These are phyloP conservation scores for Nothopassalora personata DNA, from an alignment of 2,329 filamentous ascomycete species.

Conservation along the genomic window DNA sequence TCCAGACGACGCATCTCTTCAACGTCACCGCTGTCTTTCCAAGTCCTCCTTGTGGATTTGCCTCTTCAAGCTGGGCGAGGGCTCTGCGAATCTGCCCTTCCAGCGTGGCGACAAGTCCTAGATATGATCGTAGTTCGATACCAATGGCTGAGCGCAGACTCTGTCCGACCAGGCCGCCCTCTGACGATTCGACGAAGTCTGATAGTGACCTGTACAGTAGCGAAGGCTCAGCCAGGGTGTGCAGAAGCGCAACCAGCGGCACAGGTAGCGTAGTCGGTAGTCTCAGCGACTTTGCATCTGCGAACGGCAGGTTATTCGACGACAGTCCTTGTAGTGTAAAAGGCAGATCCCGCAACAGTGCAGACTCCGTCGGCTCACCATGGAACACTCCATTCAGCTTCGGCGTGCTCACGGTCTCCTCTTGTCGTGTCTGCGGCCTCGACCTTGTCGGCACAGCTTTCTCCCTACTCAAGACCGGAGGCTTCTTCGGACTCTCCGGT, in stretches of 20 bases:
- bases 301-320: slow-evolving; percentile 76
- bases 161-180: slow-evolving; percentile 82
- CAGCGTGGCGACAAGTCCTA: slow-evolving; percentile 83
- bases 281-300: slow-evolving; percentile 62
- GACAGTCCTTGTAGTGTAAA: slow-evolving; percentile 91
- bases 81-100: slow-evolving; percentile 88
- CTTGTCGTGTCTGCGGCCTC: slow-evolving; percentile 12
- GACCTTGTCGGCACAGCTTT: slow-evolving; percentile 21
- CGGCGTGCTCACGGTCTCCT: slow-evolving; percentile 6
- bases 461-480: slow-evolving; percentile 12
- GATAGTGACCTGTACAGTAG: slow-evolving; percentile 80
- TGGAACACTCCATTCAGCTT: slow-evolving; percentile 8
- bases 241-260: slow-evolving; percentile 78
- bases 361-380: slow-evolving; percentile 36
- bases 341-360: slow-evolving; percentile 63
- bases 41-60: slow-evolving; percentile 62
- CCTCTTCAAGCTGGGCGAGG: slow-evolving; percentile 65
- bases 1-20: slow-evolving; percentile 96
- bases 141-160: slow-evolving; percentile 84
- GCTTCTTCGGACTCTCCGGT: slow-evolving; percentile 21
- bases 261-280: slow-evolving; percentile 75
- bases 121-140: slow-evolving; percentile 78
- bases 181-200: slow-evolving; percentile 72
- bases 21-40: slow-evolving; percentile 87
- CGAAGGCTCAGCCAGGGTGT: slow-evolving; percentile 87